Conservation (phyloP, 225 moss, liverwort and hornwort genomes). For the Takakia lepidozioides region DNA sequence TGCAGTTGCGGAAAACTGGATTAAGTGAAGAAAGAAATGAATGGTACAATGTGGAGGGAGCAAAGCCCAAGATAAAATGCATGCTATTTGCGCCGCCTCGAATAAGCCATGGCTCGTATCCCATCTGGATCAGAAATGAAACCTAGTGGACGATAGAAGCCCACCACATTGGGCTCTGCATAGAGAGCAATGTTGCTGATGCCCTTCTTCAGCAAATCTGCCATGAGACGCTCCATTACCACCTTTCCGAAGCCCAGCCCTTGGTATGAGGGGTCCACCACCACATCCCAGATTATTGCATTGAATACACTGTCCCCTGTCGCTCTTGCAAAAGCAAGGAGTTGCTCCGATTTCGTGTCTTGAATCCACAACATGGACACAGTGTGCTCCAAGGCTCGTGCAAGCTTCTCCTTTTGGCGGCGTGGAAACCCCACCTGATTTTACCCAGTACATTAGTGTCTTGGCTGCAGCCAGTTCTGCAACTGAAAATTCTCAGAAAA, state of each 20-base stretch:
- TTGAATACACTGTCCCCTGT: conserved; percentile 81
- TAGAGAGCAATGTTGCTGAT: conserved; percentile 87
- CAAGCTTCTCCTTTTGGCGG: conserved; percentile 67
- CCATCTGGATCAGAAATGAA: conserved; percentile 75
- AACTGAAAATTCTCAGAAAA: no score
- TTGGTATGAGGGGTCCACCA: conserved; percentile 81
- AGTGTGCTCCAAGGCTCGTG: conserved; percentile 63
- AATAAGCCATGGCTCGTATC: conserved; percentile 87
- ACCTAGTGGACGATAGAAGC: conserved; percentile 79
- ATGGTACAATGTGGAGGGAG: no score
- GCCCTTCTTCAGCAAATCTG: conserved; percentile 64
- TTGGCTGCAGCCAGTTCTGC: no score
- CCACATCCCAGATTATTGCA: conserved; percentile 93
- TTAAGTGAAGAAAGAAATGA: no score
- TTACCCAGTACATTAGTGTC: background rate
- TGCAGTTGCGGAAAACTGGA: no score
- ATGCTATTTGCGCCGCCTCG: conserved; percentile 34
- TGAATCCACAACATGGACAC: conserved; percentile 74
- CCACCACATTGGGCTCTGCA: conserved; percentile 73
- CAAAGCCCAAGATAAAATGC: no score
- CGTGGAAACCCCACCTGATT: conserved; percentile 63
- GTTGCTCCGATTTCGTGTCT: conserved; percentile 42
- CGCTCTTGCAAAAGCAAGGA: conserved; percentile 75
- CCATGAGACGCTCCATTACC: conserved; percentile 91
- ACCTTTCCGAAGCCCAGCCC: conserved; percentile 80